Base-by-base conservation (phyloP, 768 basidiomycete genomes). In the Trametes sanguinea region DNA sequence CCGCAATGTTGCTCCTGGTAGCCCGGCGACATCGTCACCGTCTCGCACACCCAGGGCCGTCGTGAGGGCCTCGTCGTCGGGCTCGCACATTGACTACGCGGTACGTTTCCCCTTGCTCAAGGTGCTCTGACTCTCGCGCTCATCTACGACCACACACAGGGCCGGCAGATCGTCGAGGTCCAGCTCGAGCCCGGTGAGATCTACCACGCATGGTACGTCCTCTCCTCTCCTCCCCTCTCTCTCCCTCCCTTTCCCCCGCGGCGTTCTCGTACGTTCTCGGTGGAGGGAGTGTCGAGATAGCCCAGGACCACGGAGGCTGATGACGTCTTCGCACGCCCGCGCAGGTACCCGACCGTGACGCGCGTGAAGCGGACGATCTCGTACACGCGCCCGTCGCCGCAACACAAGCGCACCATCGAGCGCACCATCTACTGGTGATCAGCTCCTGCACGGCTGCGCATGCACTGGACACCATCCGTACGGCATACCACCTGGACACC, bases 31-130 rank as follows among this genome's bases (percentile, higher is more conserved):
- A 80, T 92, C 71, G 91, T 94, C 74, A 80, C 88, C 58, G 87
- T 93, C 69, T 81, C 85, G 69, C 82, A 90, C 70, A 84, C 84
- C 42, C 54, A 74, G 33, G 88, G 87, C 67, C 80, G 83, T 64
- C 84, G 81, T 69, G 92, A 95, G 72, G 92, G 93, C 54, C 82
- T 93, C 60, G 92, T 94, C 65, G 77, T 92, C 40, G 89, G 89
- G 90, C 43, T 83, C 89, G 37, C 86, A 89, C 76, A 68, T 83
- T 60, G 92, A 94, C 82, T 77, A 80, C 66, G 74, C 80, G 55
- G 91, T 92, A 73, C 66, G 88, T 14, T 80, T 13, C 16, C 57
- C 37, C 27, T 17, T 9, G 35, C 48, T 44, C 22, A 39, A 54
- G 2, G 2, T 8, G 16, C 37, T 54, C 42, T 50, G 16, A 27